Base-by-base conservation (phyloP, 176 grass and related monocot species). In the Hordeum marinum region DNA sequence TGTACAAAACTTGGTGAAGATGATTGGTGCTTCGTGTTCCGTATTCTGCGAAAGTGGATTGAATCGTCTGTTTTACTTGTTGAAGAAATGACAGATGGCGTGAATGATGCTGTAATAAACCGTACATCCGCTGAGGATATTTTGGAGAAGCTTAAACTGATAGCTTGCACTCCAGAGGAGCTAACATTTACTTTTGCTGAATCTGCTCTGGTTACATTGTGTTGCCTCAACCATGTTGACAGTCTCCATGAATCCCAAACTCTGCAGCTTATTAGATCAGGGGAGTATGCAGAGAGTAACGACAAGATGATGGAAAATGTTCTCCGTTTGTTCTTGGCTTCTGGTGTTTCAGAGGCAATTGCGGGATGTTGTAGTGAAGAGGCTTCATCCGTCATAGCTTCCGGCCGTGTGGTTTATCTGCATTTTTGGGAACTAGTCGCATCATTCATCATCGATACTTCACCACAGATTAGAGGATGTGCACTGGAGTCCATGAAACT, bases 381-480 rank as follows among this genome's bases (percentile, higher is more conserved):
- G 77, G 91, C 88, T 83, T 92, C 96, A 35, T 88, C 84, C 52
- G 40, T 95, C 48, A 50, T 98, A 77, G 78, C 88, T 80, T 95
- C 87, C 20, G 85, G 85, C 91, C 90, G 93, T 27, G 77, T 88
- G 85, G 60, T 57, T 77, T 68, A 92, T 84, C 87, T 78, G 59
- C 87, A 92, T 79, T 98, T 98, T 89, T 98, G 96, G 93, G 85
- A 89, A 82, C 83, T 98, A 46, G 89, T 92, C 61, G 89, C 96
- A 76, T 98, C 93, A 85, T 92, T 92, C 87, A 89, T 92, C 77
- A 87, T 78, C 60, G 60, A 79, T 88, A 85, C 96, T 66, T 87
- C 87, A 85, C 77, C 82, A 24, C 75, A 89, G 73, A 89, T 92
- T 88, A 95, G 78, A 90, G 94, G 48, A 62, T 95, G 85, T 71